A percentile compares a stretch with the other conserved stretches of the same genome.
These are phyloP conservation scores for Trichoderma aggressivum DNA, from an alignment of 2,329 filamentous ascomycete species.

Conservation along the genomic window DNA sequence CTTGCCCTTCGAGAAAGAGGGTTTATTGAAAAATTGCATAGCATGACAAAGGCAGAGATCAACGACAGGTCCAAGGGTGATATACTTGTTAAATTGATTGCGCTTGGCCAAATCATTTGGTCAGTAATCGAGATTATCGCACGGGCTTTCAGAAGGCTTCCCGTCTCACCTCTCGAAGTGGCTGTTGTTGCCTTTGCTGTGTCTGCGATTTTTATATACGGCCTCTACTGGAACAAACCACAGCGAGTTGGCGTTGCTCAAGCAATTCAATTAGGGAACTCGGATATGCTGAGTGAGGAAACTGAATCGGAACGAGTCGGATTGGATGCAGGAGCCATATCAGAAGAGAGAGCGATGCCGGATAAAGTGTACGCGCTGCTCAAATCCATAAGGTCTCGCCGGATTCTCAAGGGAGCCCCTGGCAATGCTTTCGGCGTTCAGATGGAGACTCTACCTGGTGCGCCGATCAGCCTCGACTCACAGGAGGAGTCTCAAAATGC, in stretches of 20 bases:
- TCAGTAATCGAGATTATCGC: not conserved
- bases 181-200: not conserved
- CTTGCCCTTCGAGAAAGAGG: not conserved
- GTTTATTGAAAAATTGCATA: not conserved
- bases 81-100: not conserved
- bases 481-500: no score
- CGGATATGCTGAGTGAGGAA: no score
- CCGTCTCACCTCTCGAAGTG: not conserved
- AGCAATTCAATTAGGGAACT: not conserved
- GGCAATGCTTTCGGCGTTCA: no score
- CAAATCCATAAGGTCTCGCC: no score
- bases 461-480: not conserved
- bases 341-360: not conserved
- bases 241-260: not conserved
- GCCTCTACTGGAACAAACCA: not conserved
- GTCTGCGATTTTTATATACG: not conserved
- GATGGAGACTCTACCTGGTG: not conserved
- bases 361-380: not conserved
- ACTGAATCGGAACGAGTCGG: no score
- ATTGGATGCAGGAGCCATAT: no score
- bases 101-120: not conserved
- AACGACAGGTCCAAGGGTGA: not conserved
- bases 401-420: no score
- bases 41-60: not conserved
- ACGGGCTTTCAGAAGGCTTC: not conserved